Evolutionary conservation across 2,329 filamentous ascomycete genomes (phyloP).

Genomic region (Ophiostoma montium): DNA sequence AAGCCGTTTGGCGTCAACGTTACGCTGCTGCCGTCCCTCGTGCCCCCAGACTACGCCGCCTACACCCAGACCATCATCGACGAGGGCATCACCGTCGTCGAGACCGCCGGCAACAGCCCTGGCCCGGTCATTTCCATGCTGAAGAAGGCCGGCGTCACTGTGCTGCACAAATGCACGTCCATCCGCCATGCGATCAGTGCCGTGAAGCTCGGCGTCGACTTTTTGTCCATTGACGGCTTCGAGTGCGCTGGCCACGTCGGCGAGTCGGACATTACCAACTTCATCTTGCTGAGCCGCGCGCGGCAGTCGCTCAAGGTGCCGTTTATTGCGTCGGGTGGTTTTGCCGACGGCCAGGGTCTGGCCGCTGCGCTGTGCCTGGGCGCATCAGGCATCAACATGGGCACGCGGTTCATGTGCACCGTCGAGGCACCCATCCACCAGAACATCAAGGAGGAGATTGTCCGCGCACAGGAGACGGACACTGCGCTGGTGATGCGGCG

Average conservation of each 20-base stretch:
- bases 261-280: constrained; percentile 78
- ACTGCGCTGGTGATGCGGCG: constrained; percentile 76
- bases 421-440: constrained; percentile 82
- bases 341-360: constrained; percentile 85
- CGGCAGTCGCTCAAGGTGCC: constrained; percentile 72
- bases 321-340: constrained; percentile 92
- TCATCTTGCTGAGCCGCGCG: constrained; percentile 73
- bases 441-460: constrained; percentile 90
- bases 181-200: constrained; percentile 87
- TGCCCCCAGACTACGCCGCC: constrained; percentile 80
- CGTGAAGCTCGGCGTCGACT: constrained; percentile 89
- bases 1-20: constrained; percentile 88
- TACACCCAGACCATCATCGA: constrained; percentile 90
- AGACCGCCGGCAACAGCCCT: constrained; percentile 40
- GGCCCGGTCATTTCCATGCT: constrained; percentile 81
- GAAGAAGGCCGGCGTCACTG: constrained; percentile 62
- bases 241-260: constrained; percentile 89
- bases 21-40: constrained; percentile 78
- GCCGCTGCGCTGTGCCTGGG: constrained; percentile 83
- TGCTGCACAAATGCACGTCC: constrained; percentile 96
- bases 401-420: constrained; percentile 94
- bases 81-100: constrained; percentile 80
- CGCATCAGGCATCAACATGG: constrained; percentile 95
- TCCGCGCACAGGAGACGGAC: constrained; percentile 76
- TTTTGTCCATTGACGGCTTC: constrained; percentile 92